Evolutionary conservation across 225 moss, liverwort and hornwort genomes (phyloP).

Genomic region (Sphagnum tenellum): DNA sequence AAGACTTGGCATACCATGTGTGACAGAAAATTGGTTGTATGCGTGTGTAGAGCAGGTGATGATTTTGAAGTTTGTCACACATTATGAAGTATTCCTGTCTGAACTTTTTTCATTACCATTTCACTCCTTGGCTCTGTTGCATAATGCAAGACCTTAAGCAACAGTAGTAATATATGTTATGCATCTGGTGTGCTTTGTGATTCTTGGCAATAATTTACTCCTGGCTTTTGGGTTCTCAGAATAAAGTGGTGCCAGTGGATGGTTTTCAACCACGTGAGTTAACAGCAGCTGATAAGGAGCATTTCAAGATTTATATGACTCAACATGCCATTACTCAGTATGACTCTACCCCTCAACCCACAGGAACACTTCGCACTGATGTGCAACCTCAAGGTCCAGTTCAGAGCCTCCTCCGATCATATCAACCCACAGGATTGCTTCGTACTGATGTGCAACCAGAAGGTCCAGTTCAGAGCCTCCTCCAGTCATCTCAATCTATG

Average conservation of each 20-base stretch:
- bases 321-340: slow-evolving; percentile 36
- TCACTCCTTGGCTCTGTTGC: no score
- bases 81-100: no score
- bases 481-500: no score
- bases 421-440: no score
- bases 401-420: no score
- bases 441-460: no score
- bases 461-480: no score
- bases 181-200: no score
- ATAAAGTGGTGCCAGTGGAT: slow-evolving; percentile 37
- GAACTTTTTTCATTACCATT: no score
- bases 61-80: background rate
- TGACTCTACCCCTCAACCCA: slow-evolving; percentile 10
- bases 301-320: slow-evolving; percentile 52
- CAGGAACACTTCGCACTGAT: slow-evolving; percentile 11
- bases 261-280: slow-evolving; percentile 52
- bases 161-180: no score
- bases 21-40: slow-evolving; percentile 70
- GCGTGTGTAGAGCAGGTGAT: slow-evolving; percentile 52
- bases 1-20: slow-evolving; percentile 50
- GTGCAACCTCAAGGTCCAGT: slow-evolving; percentile 24
- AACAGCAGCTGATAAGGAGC: slow-evolving; percentile 66
- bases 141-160: no score
- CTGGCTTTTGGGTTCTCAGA: slow-evolving; percentile 15
- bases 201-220: background rate